Evolutionary conservation across 345 rosid species (phyloP).

Genomic region (Populus pruinosa): DNA sequence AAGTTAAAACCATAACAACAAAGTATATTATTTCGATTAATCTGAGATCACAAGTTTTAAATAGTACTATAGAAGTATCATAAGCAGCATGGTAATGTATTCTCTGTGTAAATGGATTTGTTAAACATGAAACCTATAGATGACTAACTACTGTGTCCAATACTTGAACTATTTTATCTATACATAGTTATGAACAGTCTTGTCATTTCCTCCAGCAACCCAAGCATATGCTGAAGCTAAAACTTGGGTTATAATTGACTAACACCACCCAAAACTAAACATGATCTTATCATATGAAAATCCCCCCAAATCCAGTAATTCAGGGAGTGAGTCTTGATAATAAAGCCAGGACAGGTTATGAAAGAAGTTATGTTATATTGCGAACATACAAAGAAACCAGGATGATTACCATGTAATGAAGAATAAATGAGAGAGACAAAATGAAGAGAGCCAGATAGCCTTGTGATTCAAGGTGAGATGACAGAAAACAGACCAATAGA

Average conservation of each 20-base stretch:
- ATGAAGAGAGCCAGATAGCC: background rate
- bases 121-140: background rate
- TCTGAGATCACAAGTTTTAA: background rate
- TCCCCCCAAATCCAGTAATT: background rate
- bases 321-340: background rate
- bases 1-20: slow-evolving; percentile 10
- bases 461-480: background rate
- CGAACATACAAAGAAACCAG: background rate
- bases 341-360: background rate
- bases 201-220: background rate
- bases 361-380: background rate
- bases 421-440: background rate
- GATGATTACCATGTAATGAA: background rate
- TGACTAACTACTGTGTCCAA: background rate
- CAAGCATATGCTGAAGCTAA: background rate
- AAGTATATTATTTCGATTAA: background rate
- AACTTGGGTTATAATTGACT: background rate
- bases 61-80: background rate
- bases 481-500: background rate
- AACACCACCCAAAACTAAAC: background rate
- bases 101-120: background rate
- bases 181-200: background rate
- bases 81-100: background rate
- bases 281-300: background rate
- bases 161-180: background rate